Base-by-base conservation (phyloP, 2,329 filamentous ascomycete species). In the Colletotrichum sp. region DNA sequence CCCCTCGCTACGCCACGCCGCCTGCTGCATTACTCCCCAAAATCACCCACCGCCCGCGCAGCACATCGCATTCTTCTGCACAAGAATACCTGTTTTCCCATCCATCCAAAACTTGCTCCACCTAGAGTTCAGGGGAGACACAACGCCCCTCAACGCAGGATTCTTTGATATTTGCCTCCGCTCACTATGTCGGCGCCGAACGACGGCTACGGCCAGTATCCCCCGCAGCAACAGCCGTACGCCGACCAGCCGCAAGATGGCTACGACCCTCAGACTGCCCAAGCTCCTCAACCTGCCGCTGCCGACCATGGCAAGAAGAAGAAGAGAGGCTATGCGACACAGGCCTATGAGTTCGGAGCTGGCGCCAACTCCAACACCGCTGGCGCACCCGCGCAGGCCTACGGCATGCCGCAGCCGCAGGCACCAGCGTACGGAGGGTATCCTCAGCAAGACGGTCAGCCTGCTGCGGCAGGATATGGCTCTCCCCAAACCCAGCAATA, bases 301-400 rank as follows among this genome's bases (percentile, higher is more conserved):
- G 81, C 85, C 34, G 88, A 89, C 59, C 87, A 88, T 63, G 89
- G 87, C 78, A 93, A 91, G 85, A 96, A 96, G 89, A 98, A 98
- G 92, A 98, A 98, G 91, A 92, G 96, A 89, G 94, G 95, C 73
- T 99, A 99, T 88, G 97, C 97, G 71, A 95, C 95, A 73, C 95
- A 98, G 85, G 96, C 96, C 62, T 99, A 98, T 85, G 96, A 98
- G 76, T 97, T 99, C 81, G 95, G 95, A 67, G 91, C 92, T 67
- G 97, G 96, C 81, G 95, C 95, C 82, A 99, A 99, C 90, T 73
- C 73, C 64, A 73, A 69, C 52, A 93, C 94, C 71, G 85, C 82
- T 72, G 82, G 81, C 69, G 90, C 86, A 36, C 89, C 88, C 71
- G 84, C 79, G 81, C 85, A 81, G 78, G 81, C 79, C 80, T 92